Evolutionary conservation across 768 basidiomycete species (phyloP).

Genomic region (Megacollybia marginata): DNA sequence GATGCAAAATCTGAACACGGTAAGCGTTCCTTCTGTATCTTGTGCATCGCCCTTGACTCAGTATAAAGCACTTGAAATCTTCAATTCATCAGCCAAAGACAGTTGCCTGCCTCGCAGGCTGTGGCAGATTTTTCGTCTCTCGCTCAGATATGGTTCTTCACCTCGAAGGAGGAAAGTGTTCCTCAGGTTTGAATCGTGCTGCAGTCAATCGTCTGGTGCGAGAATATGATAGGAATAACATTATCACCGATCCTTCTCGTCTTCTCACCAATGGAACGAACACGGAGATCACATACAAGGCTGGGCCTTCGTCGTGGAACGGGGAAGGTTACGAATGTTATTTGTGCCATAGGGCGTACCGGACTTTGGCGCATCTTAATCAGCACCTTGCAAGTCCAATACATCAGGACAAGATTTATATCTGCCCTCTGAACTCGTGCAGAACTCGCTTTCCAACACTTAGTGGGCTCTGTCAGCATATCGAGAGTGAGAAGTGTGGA

Average conservation of each 20-base stretch:
- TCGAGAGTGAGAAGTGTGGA: constrained; percentile 58
- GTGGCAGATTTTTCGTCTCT: constrained; percentile 40
- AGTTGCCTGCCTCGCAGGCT: constrained; percentile 29
- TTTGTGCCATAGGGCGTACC: constrained; percentile 43
- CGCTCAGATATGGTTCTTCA: constrained; percentile 51
- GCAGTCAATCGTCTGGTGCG: constrained; percentile 35
- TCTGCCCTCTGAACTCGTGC: constrained; percentile 47
- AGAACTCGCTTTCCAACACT: constrained; percentile 35
- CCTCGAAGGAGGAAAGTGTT: constrained; percentile 53
- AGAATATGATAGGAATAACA: constrained; percentile 32
- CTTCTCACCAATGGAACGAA: constrained; percentile 42
- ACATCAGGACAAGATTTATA: constrained; percentile 46
- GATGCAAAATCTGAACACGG: constrained; percentile 25
- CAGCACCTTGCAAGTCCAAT: constrained; percentile 57
- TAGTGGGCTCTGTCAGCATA: constrained; percentile 55
- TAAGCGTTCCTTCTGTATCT: background rate
- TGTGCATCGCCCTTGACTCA: background rate
- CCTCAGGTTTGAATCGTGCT: constrained; percentile 36
- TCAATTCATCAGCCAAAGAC: constrained; percentile 35
- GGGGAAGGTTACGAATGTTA: constrained; percentile 53
- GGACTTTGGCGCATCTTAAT: constrained; percentile 40
- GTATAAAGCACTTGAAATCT: constrained; percentile 41
- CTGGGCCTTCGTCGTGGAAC: constrained; percentile 34
- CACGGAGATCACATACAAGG: constrained; percentile 22
- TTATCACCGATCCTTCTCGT: constrained; percentile 50